phyloP scores from a whole-genome alignment of 2,329 filamentous ascomycete genomes.

The Calycina herbarum region DNA sequence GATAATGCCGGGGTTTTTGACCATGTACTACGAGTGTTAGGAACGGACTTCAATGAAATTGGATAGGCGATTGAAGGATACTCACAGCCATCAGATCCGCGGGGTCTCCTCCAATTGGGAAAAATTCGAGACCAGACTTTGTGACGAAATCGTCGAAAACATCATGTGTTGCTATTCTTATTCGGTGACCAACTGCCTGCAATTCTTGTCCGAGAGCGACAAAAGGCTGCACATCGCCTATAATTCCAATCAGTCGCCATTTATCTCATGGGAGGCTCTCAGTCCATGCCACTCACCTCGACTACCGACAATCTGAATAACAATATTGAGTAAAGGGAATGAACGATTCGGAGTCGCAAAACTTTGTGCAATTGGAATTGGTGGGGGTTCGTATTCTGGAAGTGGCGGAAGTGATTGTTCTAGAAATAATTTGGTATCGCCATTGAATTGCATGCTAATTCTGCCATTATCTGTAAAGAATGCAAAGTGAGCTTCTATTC shows the following conservation, averaged over 20 bases:
- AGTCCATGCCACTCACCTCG: slow-evolving; percentile 44
- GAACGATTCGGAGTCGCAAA: slow-evolving; percentile 6
- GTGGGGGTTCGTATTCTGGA: slow-evolving; percentile 7
- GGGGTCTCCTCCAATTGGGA: slow-evolving; percentile 54
- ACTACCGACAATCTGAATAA: slow-evolving; percentile 71
- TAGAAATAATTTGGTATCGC: slow-evolving; percentile 4
- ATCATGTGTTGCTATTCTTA: slow-evolving; percentile 69
- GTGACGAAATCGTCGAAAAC: slow-evolving; percentile 66
- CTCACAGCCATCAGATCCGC: slow-evolving; percentile 15
- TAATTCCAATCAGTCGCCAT: slow-evolving; percentile 51
- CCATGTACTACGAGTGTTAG: slow-evolving; percentile 62
- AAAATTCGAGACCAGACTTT: slow-evolving; percentile 70
- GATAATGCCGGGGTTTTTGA: slow-evolving; percentile 81
- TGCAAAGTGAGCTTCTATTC: neutral
- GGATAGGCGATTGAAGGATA: neutral
- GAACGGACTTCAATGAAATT: too few species aligned
- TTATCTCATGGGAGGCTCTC: neutral
- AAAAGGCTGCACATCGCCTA: slow-evolving; percentile 74
- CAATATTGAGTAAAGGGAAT: slow-evolving; percentile 54
- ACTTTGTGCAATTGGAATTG: slow-evolving; percentile 4
- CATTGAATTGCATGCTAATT: slow-evolving; percentile 16
- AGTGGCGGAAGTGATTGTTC: slow-evolving; percentile 12
- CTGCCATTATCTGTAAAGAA: slow-evolving; percentile 13
- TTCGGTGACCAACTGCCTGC: slow-evolving; percentile 63
- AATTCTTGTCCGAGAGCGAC: slow-evolving; percentile 65